These are phyloP conservation scores for Rhynchospora tenuis DNA, from an alignment of 176 grass and related monocot species.

Conservation along the genomic window DNA sequence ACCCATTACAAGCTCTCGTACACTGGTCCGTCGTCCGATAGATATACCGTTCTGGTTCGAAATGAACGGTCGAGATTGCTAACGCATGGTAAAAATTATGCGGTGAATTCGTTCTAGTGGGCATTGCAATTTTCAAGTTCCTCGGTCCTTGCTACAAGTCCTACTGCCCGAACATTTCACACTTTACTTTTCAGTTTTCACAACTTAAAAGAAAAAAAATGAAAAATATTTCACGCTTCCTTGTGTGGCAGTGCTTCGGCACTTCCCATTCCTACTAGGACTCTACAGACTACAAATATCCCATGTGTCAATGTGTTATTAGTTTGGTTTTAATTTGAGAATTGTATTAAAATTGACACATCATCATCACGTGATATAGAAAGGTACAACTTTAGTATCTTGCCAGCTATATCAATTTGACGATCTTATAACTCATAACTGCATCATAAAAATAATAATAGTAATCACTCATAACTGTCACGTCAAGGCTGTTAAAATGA, in stretches of 20 bases:
- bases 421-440: too few relatives aligned
- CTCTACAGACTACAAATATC: neutral
- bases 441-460: too few relatives aligned
- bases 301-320: neutral
- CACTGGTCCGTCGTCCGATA: neutral
- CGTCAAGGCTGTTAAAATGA: too few relatives aligned
- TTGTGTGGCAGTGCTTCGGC: neutral
- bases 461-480: too few relatives aligned
- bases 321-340: neutral
- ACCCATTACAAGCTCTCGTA: neutral
- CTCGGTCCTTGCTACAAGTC: constrained; percentile 33
- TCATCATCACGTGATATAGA: neutral
- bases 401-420: neutral
- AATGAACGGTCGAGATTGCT: neutral
- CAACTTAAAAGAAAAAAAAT: neutral
- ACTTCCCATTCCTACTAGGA: neutral
- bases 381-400: neutral
- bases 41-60: neutral
- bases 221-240: neutral
- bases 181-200: neutral
- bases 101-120: neutral
- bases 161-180: constrained; percentile 23
- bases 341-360: neutral
- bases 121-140: neutral
- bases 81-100: neutral